Percentiles rank a stretch among this genome's conserved stretches.
These are phyloP conservation scores for Phytophthora nicotianae DNA, from an alignment of 352 stramenopile genomes.

Conservation along the genomic window DNA sequence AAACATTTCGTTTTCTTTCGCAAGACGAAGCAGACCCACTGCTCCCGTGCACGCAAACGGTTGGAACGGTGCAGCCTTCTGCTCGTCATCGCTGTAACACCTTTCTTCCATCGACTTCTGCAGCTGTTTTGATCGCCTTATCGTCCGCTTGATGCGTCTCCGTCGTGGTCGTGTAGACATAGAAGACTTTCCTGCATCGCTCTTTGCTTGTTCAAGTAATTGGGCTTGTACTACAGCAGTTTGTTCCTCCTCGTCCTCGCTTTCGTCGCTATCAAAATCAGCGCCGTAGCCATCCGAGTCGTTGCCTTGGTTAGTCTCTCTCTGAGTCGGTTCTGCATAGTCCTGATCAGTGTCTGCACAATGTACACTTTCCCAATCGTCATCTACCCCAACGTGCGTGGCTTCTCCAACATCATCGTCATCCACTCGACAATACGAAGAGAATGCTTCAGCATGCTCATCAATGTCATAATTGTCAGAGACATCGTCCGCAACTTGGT, in stretches of 20 bases:
- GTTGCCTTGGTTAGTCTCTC: constrained; percentile 15
- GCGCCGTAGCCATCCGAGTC: constrained; percentile 65
- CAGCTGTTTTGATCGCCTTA: constrained; percentile 32
- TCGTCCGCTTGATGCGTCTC: constrained; percentile 29
- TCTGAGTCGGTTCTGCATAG: constrained; percentile 12
- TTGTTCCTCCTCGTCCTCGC: constrained; percentile 44
- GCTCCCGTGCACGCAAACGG: constrained; percentile 74
- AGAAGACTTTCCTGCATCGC: constrained; percentile 8
- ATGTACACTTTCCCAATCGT: constrained; percentile 41
- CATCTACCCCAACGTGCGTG: constrained; percentile 15
- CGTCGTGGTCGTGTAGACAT: constrained; percentile 15
- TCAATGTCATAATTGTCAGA: constrained; percentile 31
- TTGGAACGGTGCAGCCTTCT: constrained; percentile 41
- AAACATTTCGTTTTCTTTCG: constrained; percentile 82
- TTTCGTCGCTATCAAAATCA: constrained; percentile 73
- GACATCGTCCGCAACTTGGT: constrained; percentile 5
- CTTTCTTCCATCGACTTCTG: constrained; percentile 24
- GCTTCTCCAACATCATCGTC: constrained; percentile 10
- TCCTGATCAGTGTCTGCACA: constrained; percentile 6
- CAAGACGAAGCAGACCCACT: constrained; percentile 56
- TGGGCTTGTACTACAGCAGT: constrained; percentile 3
- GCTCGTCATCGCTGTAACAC: constrained; percentile 20
- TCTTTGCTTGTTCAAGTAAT: constrained; percentile 26
- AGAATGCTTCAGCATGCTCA: constrained; percentile 20
- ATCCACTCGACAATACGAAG: constrained; percentile 19